These are phyloP conservation scores for Phaseolus lunatus DNA, from an alignment of 306 rosid species.

Conservation along the genomic window DNA sequence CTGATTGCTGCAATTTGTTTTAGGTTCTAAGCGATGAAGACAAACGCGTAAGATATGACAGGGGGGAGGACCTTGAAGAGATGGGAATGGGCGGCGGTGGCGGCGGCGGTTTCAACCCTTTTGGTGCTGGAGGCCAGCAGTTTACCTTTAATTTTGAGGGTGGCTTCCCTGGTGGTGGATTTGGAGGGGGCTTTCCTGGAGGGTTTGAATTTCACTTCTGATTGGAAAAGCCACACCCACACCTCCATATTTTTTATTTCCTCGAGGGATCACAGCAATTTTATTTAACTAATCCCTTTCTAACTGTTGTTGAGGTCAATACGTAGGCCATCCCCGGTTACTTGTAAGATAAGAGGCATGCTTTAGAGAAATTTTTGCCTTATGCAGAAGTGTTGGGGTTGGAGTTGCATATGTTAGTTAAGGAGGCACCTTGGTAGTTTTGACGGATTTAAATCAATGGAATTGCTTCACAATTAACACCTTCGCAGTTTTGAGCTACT, in stretches of 20 bases:
- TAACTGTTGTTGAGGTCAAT: constrained; percentile 55
- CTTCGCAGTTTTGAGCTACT: constrained; percentile 9
- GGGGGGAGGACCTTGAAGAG: constrained; percentile 98
- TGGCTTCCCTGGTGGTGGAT: constrained; percentile 75
- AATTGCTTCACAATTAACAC: constrained; percentile 41
- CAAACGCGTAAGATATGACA: constrained; percentile 84
- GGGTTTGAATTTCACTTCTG: constrained; percentile 83
- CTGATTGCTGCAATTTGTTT: constrained; percentile 39
- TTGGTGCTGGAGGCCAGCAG: constrained; percentile 82
- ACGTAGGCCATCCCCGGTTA: constrained; percentile 49
- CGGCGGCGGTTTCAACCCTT: constrained; percentile 90
- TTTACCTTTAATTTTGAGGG: constrained; percentile 75
- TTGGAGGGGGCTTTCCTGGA: constrained; percentile 71
- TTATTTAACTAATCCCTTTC: constrained; percentile 56
- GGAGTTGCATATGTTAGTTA: constrained; percentile 42
- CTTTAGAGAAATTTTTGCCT: constrained; percentile 45
- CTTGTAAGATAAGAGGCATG: constrained; percentile 49
- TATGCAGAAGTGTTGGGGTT: constrained; percentile 23
- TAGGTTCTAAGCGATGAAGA: constrained; percentile 93
- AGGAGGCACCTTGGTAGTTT: constrained; percentile 32
- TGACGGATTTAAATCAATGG: constrained; percentile 36
- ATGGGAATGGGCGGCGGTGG: constrained; percentile 69
- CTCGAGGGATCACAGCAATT: constrained; percentile 49
- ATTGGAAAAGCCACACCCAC: constrained; percentile 20
- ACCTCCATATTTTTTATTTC: constrained; percentile 40